A percentile compares a stretch with the other conserved stretches of the same genome.
phyloP scores from a whole-genome alignment of 768 basidiomycete genomes.

The Rhodotorula kratochvilovae region DNA sequence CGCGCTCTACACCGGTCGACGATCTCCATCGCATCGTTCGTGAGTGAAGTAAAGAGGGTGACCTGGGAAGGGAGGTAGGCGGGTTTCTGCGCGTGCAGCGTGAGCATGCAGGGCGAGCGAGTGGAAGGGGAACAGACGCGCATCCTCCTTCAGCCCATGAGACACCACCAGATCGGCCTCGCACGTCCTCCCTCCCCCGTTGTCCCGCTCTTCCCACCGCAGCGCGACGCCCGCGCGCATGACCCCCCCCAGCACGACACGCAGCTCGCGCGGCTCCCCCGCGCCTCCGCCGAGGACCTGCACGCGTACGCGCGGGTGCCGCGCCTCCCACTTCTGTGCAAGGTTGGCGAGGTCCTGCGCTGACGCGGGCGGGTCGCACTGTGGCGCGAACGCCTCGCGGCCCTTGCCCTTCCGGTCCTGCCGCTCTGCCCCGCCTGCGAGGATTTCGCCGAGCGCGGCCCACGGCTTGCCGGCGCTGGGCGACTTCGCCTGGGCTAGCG shows the following conservation, averaged over 20 bases:
- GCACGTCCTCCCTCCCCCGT: background rate
- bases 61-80: constrained; percentile 10
- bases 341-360: background rate
- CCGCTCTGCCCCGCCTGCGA: background rate
- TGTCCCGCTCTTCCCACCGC: background rate
- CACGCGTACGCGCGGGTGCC: background rate
- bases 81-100: constrained; percentile 1
- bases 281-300: too few relatives aligned
- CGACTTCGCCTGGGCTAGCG: background rate
- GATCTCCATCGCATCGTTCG: constrained; percentile 8
- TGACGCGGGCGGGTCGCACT: background rate
- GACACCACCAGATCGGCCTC: constrained; percentile 6
- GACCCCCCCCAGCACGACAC: background rate
- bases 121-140: background rate
- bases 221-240: background rate
- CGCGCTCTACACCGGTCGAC: background rate
- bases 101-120: too few relatives aligned
- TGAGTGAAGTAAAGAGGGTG: constrained; percentile 21
- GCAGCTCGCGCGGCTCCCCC: background rate
- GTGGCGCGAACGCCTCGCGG: background rate
- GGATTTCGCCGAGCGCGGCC: background rate
- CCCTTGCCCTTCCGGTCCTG: background rate
- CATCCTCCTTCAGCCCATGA: constrained; percentile 11
- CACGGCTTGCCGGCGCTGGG: background rate
- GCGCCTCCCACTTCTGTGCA: background rate